A percentile compares a stretch with the other conserved stretches of the same genome.
Evolutionary conservation across 1,284 basidiomycete species (phyloP).

Genomic region (Austroboletus niveus): DNA sequence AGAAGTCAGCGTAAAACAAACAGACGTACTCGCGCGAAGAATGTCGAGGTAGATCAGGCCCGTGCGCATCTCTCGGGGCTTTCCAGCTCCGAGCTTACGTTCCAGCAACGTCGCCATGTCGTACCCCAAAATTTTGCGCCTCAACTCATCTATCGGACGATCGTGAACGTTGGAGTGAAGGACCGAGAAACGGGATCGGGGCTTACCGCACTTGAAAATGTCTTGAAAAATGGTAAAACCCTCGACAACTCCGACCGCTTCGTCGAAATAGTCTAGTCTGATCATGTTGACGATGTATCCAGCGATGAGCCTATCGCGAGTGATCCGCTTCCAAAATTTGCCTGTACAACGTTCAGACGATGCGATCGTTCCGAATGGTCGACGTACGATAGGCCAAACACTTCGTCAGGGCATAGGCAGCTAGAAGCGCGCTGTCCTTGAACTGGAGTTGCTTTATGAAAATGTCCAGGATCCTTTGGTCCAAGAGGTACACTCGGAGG

Average conservation of each 20-base stretch:
- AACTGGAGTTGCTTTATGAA: slow-evolving; percentile 6
- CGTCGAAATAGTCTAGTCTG: slow-evolving; percentile 14
- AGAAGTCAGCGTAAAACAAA: neutral
- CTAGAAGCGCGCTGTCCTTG: slow-evolving; percentile 8
- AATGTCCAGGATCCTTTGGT: neutral
- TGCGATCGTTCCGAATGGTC: neutral
- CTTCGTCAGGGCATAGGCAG: slow-evolving; percentile 11
- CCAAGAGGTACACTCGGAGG: slow-evolving; percentile 4
- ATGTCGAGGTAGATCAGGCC: slow-evolving; percentile 12
- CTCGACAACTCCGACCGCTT: slow-evolving; percentile 9
- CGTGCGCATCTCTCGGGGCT: slow-evolving; percentile 9
- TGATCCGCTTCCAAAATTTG: neutral
- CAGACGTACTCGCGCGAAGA: slow-evolving; percentile 9
- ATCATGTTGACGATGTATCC: slow-evolving; percentile 15
- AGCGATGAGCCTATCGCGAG: neutral
- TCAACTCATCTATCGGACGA: neutral
- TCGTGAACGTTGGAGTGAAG: neutral
- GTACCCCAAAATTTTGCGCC: slow-evolving; percentile 7
- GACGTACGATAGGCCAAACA: slow-evolving; percentile 3
- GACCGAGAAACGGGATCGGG: neutral
- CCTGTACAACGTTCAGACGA: neutral
- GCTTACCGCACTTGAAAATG: slow-evolving; percentile 7
- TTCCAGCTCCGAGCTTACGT: slow-evolving; percentile 9
- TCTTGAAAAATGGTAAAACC: slow-evolving; percentile 13
- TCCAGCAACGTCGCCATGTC: slow-evolving; percentile 10